A percentile compares a stretch with the other conserved stretches of the same genome.
phyloP scores from a whole-genome alignment of 305 asterid species.

The Fraxinus xanthoxyloides region DNA sequence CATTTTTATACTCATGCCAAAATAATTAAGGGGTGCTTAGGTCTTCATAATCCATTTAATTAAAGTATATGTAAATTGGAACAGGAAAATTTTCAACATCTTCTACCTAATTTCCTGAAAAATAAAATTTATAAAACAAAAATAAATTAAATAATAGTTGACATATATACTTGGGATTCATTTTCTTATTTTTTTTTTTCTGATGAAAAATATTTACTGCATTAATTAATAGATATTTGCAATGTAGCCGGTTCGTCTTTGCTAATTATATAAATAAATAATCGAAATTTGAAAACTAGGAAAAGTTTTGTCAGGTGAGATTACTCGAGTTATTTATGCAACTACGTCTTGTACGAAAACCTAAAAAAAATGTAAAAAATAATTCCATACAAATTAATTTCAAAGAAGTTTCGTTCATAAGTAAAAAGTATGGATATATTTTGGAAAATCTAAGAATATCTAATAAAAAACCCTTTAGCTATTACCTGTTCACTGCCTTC shows the following conservation, averaged over 20 bases:
- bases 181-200: background rate
- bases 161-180: background rate
- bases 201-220: background rate
- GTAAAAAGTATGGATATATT: background rate
- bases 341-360: background rate
- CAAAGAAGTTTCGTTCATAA: background rate
- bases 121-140: background rate
- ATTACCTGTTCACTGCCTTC: background rate
- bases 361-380: background rate
- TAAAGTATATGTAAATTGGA: constrained; percentile 31
- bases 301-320: background rate
- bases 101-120: constrained; percentile 12
- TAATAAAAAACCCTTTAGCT: background rate
- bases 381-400: background rate
- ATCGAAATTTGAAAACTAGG: background rate
- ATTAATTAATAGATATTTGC: background rate
- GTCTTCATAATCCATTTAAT: constrained; percentile 34
- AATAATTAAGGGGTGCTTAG: constrained; percentile 13
- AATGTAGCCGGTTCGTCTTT: background rate
- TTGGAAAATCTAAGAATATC: background rate
- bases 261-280: background rate
- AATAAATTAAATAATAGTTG: constrained; percentile 5
- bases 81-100: constrained; percentile 7
- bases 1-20: constrained; percentile 25
- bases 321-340: background rate